These are phyloP conservation scores for Holtermannia corniformis DNA, from an alignment of 768 basidiomycete species.

Conservation along the genomic window DNA sequence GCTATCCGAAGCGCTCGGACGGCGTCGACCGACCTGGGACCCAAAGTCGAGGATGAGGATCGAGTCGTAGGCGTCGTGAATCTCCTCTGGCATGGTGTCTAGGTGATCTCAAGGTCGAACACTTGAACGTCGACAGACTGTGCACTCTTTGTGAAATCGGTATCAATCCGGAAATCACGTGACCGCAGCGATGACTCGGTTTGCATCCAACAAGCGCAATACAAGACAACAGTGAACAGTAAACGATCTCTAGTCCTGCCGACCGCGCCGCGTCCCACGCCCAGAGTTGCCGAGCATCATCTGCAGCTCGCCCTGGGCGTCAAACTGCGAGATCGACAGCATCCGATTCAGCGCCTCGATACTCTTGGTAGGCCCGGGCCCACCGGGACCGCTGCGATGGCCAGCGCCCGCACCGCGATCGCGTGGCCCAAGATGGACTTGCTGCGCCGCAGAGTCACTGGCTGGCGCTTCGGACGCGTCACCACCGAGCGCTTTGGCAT, in stretches of 20 bases:
- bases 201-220: too few relatives aligned
- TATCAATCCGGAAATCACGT: too few relatives aligned
- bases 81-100: constrained; percentile 47
- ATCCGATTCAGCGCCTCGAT: background rate
- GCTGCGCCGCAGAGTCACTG: background rate
- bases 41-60: constrained; percentile 96
- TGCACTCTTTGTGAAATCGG: too few relatives aligned
- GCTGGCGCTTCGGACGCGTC: background rate
- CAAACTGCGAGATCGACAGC: background rate
- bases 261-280: background rate
- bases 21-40: constrained; percentile 59
- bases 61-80: constrained; percentile 91
- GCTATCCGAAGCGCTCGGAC: background rate
- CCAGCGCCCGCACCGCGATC: background rate
- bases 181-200: too few relatives aligned
- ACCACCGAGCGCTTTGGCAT: background rate
- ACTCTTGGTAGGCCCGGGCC: background rate
- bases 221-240: too few relatives aligned
- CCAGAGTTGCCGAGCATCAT: background rate
- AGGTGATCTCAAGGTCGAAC: background rate
- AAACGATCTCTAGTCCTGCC: too few relatives aligned
- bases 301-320: background rate
- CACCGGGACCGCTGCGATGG: background rate
- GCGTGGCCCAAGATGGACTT: background rate
- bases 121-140: too few relatives aligned